Conservation (phyloP, 2,329 filamentous ascomycete species). For the Monosporascus cannonballus region DNA sequence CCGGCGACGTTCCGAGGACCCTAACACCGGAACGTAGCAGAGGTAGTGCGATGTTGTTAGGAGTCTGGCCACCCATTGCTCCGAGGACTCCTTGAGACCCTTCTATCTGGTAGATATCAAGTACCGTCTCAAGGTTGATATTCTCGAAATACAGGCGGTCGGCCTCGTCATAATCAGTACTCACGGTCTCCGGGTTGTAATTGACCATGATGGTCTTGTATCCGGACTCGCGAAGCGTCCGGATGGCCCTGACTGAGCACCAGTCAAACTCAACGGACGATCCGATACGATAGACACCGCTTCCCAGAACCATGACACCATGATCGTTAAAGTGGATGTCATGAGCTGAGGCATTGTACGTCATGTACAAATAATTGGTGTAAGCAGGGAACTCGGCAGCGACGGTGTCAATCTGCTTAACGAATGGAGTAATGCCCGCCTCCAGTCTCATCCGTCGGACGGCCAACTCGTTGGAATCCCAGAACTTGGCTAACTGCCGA, state of each 20-base stretch:
- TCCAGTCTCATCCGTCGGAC: slow-evolving; percentile 81
- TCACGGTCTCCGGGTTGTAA: slow-evolving; percentile 85
- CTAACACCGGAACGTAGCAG: slow-evolving; percentile 86
- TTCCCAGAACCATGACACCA: slow-evolving; percentile 93
- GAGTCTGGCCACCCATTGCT: slow-evolving; percentile 94
- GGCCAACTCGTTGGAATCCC: slow-evolving; percentile 89
- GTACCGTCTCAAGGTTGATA: slow-evolving; percentile 80
- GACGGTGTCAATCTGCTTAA: slow-evolving; percentile 98
- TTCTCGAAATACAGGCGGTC: slow-evolving; percentile 96
- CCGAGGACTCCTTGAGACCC: slow-evolving; percentile 78
- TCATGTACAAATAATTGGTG: slow-evolving; percentile 95
- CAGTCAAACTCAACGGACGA: slow-evolving; percentile 99
- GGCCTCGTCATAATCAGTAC: slow-evolving; percentile 89
- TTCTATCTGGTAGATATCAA: slow-evolving; percentile 92
- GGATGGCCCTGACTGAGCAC: slow-evolving; percentile 93
- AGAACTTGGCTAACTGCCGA: slow-evolving; percentile 87
- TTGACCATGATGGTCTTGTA: slow-evolving; percentile 84
- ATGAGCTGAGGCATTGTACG: slow-evolving; percentile 85
- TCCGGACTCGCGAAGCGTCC: slow-evolving; percentile 76
- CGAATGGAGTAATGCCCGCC: slow-evolving; percentile 76
- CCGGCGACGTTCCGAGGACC: slow-evolving; percentile 89
- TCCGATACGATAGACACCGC: slow-evolving; percentile 93
- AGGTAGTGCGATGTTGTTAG: slow-evolving; percentile 93
- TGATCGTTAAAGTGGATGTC: slow-evolving; percentile 83
- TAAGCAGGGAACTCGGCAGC: slow-evolving; percentile 91